Base-by-base conservation (phyloP, 1,139 yeast genomes). In the Arxiozyma slooffiae region DNA sequence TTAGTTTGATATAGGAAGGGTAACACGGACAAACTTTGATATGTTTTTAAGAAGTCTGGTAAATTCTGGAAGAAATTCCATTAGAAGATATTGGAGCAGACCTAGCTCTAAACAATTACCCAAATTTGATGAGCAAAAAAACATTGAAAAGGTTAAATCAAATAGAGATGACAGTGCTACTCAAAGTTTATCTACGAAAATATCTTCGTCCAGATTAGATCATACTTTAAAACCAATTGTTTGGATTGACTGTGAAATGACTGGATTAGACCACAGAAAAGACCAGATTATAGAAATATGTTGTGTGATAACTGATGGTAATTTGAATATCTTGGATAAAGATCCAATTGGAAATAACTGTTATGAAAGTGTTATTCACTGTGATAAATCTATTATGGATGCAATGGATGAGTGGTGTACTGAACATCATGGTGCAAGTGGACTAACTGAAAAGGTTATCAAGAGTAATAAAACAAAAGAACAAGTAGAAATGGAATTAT, bases 201-300 rank as follows among this genome's bases (percentile, higher is more conserved):
- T 48, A 56, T 21, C 34, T 16, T 26, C 44, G 17, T 24, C 23
- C 20, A 21, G 38, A 24, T 11, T n/a, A 36, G 44, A 41, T 41
- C 37, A 37, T 26, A 41, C 23, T 41, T 54, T 52, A 50, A 63
- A 63, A 46, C 71, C 72, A 5, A 67, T 86, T 21, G 94, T 89
- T 4, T 89, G 97, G 97, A 76, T 89, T 26, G 97, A 89, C 68
- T 81, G 87, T 61, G 87, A 81, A 59, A 94, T 94, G 98, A 94
- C 99, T 0, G 99, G 99, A 0, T 71, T 94, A 46, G 85, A 92
- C 60, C 81, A 82, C 23, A 67, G 72, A 51, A 75, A 75, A 5
- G 95, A 88, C 61, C 80, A 77, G 52, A 90, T 94, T 59, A 86
- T 94, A 56, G 98, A 94, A 67, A 81, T 94, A 36, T 89, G 97